These are phyloP conservation scores for Leucocoprinus leucothites DNA, from an alignment of 768 basidiomycete species.

Conservation along the genomic window DNA sequence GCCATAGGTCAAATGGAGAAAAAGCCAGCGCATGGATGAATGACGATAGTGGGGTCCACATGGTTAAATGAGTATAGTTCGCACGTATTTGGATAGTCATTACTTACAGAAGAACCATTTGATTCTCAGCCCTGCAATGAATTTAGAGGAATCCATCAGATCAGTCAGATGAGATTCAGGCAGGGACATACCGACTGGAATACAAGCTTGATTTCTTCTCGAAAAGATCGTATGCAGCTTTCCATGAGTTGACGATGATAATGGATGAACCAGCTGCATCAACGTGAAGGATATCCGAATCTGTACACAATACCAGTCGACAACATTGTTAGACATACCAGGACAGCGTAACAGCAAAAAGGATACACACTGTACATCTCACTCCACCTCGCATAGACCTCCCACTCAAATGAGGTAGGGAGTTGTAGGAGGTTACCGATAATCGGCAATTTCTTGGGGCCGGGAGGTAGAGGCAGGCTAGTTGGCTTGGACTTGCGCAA, in stretches of 20 bases:
- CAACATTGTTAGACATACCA: not conserved
- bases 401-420: constrained; percentile 33
- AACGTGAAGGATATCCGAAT: constrained; percentile 24
- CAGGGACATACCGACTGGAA: constrained; percentile 23
- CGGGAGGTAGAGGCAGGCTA: constrained; percentile 32
- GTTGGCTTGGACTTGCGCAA: constrained; percentile 15
- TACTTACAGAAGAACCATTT: constrained; percentile 12
- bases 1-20: not conserved
- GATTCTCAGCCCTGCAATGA: not conserved
- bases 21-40: too few relatives aligned
- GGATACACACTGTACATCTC: constrained; percentile 30
- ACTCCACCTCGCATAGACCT: constrained; percentile 36
- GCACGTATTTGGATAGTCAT: not conserved
- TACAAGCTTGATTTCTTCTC: constrained; percentile 37
- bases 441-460: constrained; percentile 35
- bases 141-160: not conserved
- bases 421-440: constrained; percentile 39
- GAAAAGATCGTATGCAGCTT: constrained; percentile 35
- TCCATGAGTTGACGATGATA: constrained; percentile 28
- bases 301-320: constrained; percentile 5
- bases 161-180: not conserved
- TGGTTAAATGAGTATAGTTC: not conserved
- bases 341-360: not conserved
- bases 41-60: too few relatives aligned
- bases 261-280: constrained; percentile 19